Conservation (phyloP, 257 asterid genomes). For the Solanum bukasovii region DNA sequence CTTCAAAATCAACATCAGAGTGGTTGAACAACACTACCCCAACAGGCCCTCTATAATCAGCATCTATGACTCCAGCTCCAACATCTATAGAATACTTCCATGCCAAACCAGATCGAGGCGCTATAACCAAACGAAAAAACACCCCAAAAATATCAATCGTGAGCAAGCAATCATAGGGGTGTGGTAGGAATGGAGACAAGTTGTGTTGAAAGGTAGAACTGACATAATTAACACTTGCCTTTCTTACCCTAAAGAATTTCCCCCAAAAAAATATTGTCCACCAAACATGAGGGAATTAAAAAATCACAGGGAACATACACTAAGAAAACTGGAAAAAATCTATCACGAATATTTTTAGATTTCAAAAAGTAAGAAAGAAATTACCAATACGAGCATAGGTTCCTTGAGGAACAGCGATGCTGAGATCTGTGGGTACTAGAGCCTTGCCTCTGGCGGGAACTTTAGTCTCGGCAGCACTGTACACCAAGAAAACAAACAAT, state of each 20-base stretch:
- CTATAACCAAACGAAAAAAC: constrained; percentile 5
- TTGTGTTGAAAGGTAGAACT: no score
- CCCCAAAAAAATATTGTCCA: no score
- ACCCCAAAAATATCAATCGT: background rate
- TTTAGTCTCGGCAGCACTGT: constrained; percentile 50
- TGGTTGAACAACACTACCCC: constrained; percentile 39
- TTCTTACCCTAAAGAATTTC: background rate
- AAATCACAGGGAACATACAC: background rate
- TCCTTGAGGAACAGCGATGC: constrained; percentile 70
- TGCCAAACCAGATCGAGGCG: constrained; percentile 77
- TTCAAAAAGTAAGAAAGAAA: background rate
- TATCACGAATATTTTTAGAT: background rate
- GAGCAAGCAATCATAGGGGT: background rate
- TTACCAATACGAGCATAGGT: constrained; percentile 85
- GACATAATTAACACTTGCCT: background rate
- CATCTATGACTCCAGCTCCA: constrained; percentile 92
- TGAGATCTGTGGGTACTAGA: constrained; percentile 68
- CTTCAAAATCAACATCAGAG: constrained; percentile 30
- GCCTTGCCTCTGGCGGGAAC: constrained; percentile 86
- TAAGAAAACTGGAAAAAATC: background rate
- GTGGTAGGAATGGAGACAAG: background rate
- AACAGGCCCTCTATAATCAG: constrained; percentile 51
- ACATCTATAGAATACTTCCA: constrained; percentile 87
- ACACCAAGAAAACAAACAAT: background rate
- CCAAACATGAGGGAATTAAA: no score